A percentile compares a stretch with the other conserved stretches of the same genome.
These are phyloP conservation scores for Puccinia polysora DNA, from an alignment of 1,284 basidiomycete genomes.

Conservation along the genomic window DNA sequence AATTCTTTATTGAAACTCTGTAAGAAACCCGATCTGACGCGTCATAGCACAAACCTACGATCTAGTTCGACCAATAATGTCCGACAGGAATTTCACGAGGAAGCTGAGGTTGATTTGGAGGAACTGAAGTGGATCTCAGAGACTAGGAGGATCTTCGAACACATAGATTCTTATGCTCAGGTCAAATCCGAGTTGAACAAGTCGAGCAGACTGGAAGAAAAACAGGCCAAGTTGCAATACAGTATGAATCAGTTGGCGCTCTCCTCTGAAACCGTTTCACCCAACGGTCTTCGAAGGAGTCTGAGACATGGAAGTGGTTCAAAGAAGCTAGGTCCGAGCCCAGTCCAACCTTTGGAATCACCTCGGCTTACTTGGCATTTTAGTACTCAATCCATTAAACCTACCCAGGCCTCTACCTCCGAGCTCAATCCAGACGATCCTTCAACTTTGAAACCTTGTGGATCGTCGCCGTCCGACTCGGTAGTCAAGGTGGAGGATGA, in stretches of 20 bases:
- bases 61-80: too few species aligned
- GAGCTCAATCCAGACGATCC: not conserved
- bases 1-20: too few species aligned
- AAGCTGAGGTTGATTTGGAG: not conserved
- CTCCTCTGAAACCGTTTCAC: not conserved
- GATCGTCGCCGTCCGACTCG: not conserved
- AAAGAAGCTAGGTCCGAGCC: not conserved
- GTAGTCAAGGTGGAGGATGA: not conserved
- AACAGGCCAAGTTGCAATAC: not conserved
- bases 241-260: not conserved
- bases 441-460: too few species aligned
- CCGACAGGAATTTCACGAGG: not conserved
- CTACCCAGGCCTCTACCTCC: not conserved
- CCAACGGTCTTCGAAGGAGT: conserved; percentile 2
- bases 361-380: too few species aligned
- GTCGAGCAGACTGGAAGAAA: not conserved
- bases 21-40: too few species aligned
- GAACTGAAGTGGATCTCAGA: not conserved
- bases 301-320: conserved; percentile 8
- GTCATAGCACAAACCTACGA: too few species aligned
- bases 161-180: not conserved
- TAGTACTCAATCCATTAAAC: too few species aligned
- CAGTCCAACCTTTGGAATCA: too few species aligned
- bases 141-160: conserved; percentile 15
- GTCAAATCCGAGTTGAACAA: conserved; percentile 1